A percentile compares a stretch with the other conserved stretches of the same genome.
phyloP scores from a whole-genome alignment of 1,284 basidiomycete species.

The Schizophyllum commune region DNA sequence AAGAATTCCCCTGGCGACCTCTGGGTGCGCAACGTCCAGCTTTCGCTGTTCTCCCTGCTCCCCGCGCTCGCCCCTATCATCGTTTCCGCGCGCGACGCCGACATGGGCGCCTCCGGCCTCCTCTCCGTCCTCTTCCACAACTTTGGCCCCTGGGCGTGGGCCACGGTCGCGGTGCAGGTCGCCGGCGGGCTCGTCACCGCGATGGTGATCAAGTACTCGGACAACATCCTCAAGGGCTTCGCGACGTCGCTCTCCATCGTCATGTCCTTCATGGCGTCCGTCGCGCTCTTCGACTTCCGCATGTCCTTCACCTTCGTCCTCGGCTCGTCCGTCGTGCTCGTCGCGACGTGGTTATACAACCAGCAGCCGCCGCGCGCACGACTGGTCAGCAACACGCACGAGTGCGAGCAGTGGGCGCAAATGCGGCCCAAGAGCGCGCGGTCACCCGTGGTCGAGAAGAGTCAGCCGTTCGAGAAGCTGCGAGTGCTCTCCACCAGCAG shows the following conservation, averaged over 20 bases:
- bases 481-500: background rate
- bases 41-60: conserved; percentile 89
- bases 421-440: conserved; percentile 21
- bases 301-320: conserved; percentile 81
- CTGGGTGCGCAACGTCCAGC: conserved; percentile 95
- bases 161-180: conserved; percentile 84
- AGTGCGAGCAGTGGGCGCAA: background rate
- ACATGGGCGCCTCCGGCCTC: conserved; percentile 20
- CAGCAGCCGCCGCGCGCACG: conserved; percentile 34
- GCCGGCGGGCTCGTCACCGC: conserved; percentile 89
- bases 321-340: conserved; percentile 77
- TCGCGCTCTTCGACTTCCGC: conserved; percentile 81
- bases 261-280: conserved; percentile 86
- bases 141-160: conserved; percentile 89
- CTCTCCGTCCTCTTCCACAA: conserved; percentile 54
- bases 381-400: conserved; percentile 10
- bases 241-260: conserved; percentile 91
- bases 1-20: conserved; percentile 86
- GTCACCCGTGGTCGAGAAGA: background rate
- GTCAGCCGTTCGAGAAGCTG: background rate
- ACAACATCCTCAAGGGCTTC: conserved; percentile 91
- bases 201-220: conserved; percentile 79
- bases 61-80: conserved; percentile 86
- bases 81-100: conserved; percentile 29
- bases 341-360: conserved; percentile 89